phyloP scores from a whole-genome alignment of 2,329 filamentous ascomycete species.

The Beauveria varroae region DNA sequence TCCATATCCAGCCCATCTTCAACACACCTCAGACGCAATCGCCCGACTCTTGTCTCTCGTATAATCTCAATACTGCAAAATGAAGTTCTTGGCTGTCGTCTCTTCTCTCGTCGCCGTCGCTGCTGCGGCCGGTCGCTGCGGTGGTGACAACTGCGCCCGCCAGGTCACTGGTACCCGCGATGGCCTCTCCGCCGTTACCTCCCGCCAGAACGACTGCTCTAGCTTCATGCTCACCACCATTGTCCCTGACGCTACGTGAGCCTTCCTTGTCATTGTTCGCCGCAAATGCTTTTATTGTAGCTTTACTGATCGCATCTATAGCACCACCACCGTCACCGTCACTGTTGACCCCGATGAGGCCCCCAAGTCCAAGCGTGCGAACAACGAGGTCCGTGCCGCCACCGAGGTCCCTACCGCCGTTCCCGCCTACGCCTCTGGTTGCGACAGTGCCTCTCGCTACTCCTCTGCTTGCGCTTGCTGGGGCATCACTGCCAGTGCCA shows the following conservation, averaged over 20 bases:
- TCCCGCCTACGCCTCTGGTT: slow-evolving; percentile 34
- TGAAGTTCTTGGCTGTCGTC: slow-evolving; percentile 32
- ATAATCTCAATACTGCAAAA: slow-evolving; percentile 20
- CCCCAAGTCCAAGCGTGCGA: slow-evolving; percentile 22
- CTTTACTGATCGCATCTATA: slow-evolving; percentile 3
- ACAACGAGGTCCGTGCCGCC: slow-evolving; percentile 22
- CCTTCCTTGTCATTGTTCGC: neutral
- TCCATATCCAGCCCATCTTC: slow-evolving; percentile 9
- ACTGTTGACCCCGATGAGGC: slow-evolving; percentile 27
- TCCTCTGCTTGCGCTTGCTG: slow-evolving; percentile 38
- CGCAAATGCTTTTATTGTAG: neutral
- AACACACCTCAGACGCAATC: neutral
- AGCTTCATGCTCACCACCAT: slow-evolving; percentile 34
- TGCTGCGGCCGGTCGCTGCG: slow-evolving; percentile 29
- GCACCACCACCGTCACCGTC: slow-evolving; percentile 31
- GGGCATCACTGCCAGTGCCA: slow-evolving; percentile 32
- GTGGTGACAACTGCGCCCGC: slow-evolving; percentile 40
- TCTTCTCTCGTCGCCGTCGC: slow-evolving; percentile 28
- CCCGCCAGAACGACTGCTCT: slow-evolving; percentile 32
- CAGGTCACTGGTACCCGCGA: slow-evolving; percentile 35
- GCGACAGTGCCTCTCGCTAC: slow-evolving; percentile 27
- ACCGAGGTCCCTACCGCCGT: slow-evolving; percentile 25
- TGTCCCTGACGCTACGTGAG: slow-evolving; percentile 33
- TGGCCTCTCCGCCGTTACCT: slow-evolving; percentile 26
- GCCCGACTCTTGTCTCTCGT: slow-evolving; percentile 6